Evolutionary conservation across 2,329 filamentous ascomycete genomes (phyloP).

Genomic region (Keithomyces neogunnii): DNA sequence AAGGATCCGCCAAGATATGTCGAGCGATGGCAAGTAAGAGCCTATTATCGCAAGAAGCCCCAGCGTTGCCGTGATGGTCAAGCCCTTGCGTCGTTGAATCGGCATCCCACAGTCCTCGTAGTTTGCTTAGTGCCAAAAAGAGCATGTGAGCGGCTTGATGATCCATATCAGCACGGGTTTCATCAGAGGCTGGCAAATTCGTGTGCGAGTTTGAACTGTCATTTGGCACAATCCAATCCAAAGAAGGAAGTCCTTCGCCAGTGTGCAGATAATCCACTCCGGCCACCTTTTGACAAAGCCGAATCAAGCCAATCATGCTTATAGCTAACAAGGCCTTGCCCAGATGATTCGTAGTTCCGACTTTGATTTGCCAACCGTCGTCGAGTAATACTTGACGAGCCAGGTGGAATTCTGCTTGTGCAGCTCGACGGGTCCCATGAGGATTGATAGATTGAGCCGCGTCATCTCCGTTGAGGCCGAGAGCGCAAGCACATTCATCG

Average conservation of each 20-base stretch:
- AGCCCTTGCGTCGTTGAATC: neutral
- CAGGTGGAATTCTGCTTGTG: conserved; percentile 50
- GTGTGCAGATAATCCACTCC: neutral
- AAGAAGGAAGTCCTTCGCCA: conserved; percentile 21
- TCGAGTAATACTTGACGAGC: conserved; percentile 55
- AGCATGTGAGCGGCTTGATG: neutral
- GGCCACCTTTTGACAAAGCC: conserved; percentile 23
- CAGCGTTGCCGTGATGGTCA: too few species aligned
- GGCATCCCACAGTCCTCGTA: conserved; percentile 2
- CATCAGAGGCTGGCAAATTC: neutral
- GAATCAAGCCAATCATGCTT: conserved; percentile 55
- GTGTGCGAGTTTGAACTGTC: conserved; percentile 36
- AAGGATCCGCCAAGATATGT: neutral
- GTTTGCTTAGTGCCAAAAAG: conserved; percentile 2
- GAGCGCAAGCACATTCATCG: conserved; percentile 53
- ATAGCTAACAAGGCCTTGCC: conserved; percentile 2
- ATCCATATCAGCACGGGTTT: neutral
- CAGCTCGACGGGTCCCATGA: conserved; percentile 36
- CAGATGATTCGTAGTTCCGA: neutral
- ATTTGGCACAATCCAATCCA: conserved; percentile 53
- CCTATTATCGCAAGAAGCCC: neutral
- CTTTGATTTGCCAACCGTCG: conserved; percentile 18
- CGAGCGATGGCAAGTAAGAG: conserved; percentile 2
- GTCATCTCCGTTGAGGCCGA: conserved; percentile 53
- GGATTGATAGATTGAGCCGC: conserved; percentile 42